Base-by-base conservation (phyloP, 371 early-diverging fungal species). In the Mortierella sp. region DNA sequence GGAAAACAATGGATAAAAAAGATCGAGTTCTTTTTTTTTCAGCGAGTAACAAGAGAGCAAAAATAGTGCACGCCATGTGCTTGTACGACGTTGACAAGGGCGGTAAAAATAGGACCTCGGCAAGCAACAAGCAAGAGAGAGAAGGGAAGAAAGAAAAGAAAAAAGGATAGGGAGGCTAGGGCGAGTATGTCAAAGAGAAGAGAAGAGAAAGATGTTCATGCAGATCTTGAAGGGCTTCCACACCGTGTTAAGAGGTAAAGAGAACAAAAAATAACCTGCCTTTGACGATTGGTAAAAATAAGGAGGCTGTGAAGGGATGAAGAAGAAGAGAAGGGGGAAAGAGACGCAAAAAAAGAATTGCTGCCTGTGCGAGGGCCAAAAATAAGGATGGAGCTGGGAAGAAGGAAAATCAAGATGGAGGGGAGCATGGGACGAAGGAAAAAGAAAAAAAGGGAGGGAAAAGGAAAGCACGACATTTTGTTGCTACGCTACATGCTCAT, bases 401-500 rank as follows among this genome's bases (percentile, higher is more conserved):
- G 37, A 64, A 64, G 21, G 40, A 40, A 64, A 44, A 69, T 34
- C n/a, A 26, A 43, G 70, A 70, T 26, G 26, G 48, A 46, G 70
- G 16, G 44, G 44, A 3, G 26, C 44, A 43, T 40, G 48, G 44
- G 70, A 70, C 44, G 70, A 24, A 70, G 70, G 70, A 37, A 44
- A 26, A 34, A 31, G 54, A 24, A 54, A 54, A 54, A 67, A 43
- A 70, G 19, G 69, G 70, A 46, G 46, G 70, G 48, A 46, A 70
- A 37, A 70, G 19, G 4, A 40, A 5, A 57, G 14, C 28, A 14
- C 11, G 13, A 57, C 26, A 4, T 10, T 14, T 21, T 9, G 21
- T 64, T 64, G 64, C 64, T 64, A 64, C 64, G 64, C 64, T 64
- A 64, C 64, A 37, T n/a, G n/a, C n/a, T n/a, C n/a, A n/a, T n/a